Evolutionary conservation across 169 alveolate species (phyloP), one percentile per base, ranked within the genome.

Genomic region (Eimeria maxima): DNA sequence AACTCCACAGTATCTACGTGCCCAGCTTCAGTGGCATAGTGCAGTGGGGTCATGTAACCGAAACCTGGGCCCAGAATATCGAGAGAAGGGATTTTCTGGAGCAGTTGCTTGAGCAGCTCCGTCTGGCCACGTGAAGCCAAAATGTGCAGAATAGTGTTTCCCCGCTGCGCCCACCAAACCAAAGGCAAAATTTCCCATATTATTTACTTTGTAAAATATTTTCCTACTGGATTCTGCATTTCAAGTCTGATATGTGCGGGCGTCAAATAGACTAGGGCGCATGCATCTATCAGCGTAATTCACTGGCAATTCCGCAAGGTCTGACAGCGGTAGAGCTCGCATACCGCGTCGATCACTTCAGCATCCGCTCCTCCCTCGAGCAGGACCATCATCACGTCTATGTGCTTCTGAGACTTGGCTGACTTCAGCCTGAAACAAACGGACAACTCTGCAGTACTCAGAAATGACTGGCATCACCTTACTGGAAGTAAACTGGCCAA

Each of bases 1-100:
- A 93, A 81, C 42, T 84, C 87, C 3, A 80, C 96, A 10, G 96
- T 84, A 22, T 53, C 94, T 71, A 93, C n/a, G 93, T 93, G 87
- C 63, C 96, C 96, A 65, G 92, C 87, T 33, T 93, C 96, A 7
- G 92, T 18, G 63, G 94, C 94, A 53, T 93, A 93, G 63, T 93
- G 96, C 69, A 93, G 44, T 5, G 96, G 96, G 38, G 92, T 93
- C 60, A 93, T 80, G 44, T 74, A 93, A 18, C 96, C 96, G 69
- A 74, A 93, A 60, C 96, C 96, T 57, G 96, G 96, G 44, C 88
- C 87, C 67, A 93, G 90, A 38, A 80, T 22, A 86, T 93, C 96
- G 45, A 84, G 92, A n/a, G 92, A 55, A 24, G 87, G 84, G 88
- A 87, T 20, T 55, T 42, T 14, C n/a, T 83, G 44, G 29, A 93